Base-by-base conservation (phyloP, 139 green algal genomes). In the Chlamydomonas schloesseri region DNA sequence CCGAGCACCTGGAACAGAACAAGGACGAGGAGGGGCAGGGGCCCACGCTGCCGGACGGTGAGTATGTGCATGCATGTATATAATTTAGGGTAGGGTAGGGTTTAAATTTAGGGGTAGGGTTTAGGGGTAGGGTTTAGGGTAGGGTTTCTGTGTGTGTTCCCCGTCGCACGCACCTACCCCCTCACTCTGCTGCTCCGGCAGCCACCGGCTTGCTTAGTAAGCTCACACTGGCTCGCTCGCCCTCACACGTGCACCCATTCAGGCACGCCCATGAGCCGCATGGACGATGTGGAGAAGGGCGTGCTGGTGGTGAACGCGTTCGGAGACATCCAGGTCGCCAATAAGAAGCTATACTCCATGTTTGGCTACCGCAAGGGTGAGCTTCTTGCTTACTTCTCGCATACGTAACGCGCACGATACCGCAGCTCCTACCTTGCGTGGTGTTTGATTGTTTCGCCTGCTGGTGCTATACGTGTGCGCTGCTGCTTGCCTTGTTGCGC, bases 301-400 rank as follows among this genome's bases (percentile, higher is more conserved):
- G 69, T 84, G 23, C 46, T 84, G n/a, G 78, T 84, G 46, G 78
- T 84, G 8, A 75, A 75, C 65, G 64, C 78, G 14, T 75, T 75
- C 31, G 78, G 78, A 0, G 78, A 84, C 23, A 84, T 84, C 42
- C 78, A 84, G 33, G 46, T 84, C 14, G 78, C 64, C 23, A 84
- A 84, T 62, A 69, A 46, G 11, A 64, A 64, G 28, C 42, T 83
- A 26, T n/a, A 83, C 36, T n/a, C 47, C 29, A 65, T 84, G 64
- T 84, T 84, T 36, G 78, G 78, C 26, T 84, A 84, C 78, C 53
- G 50, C 29, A 84, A 84, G 57, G 78, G 78, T 84, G 55, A 67
- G 58, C 53, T 58, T 13, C 53, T n/a, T n/a, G 15, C 53, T 15
- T 58, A 58, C 53, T 15, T 58, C 58, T 67, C 58, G 6, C n/a